Conservation (phyloP, 192 early-diverging fungal species). For the Podila epicladia region DNA sequence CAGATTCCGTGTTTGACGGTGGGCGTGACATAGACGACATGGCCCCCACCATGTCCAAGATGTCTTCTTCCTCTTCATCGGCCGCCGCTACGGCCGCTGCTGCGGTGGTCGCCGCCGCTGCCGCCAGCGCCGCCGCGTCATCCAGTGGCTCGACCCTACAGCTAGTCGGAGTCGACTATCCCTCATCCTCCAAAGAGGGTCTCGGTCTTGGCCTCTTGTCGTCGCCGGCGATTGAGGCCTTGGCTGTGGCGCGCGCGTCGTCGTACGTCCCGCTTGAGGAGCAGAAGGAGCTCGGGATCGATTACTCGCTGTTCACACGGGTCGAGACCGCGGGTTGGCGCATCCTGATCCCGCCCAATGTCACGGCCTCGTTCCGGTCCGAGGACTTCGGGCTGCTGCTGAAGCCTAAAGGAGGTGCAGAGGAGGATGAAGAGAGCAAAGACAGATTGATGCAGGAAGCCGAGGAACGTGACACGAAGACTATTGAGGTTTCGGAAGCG, state of each 20-base stretch:
- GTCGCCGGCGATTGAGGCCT: slow-evolving; percentile 19
- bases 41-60: neutral
- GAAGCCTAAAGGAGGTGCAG: slow-evolving; percentile 16
- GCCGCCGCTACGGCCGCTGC: neutral
- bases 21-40: neutral
- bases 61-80: neutral
- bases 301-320: slow-evolving; percentile 43
- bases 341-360: slow-evolving; percentile 49
- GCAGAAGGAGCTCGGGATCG: slow-evolving; percentile 41
- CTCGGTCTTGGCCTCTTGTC: slow-evolving; percentile 1
- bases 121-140: slow-evolving; percentile 6
- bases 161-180: slow-evolving; percentile 24
- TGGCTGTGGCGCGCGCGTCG: slow-evolving; percentile 33
- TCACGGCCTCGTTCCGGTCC: slow-evolving; percentile 33
- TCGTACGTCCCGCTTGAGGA: slow-evolving; percentile 31
- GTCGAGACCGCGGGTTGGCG: slow-evolving; percentile 47
- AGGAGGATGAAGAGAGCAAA: neutral
- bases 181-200: slow-evolving; percentile 4
- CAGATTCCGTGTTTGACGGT: slow-evolving; percentile 9
- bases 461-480: neutral
- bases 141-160: neutral
- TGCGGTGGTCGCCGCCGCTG: slow-evolving; percentile 19
- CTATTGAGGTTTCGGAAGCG: no score
- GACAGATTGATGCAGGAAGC: neutral
- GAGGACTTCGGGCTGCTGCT: slow-evolving; percentile 50